Evolutionary conservation across 2,329 filamentous ascomycete genomes (phyloP).

Genomic region (Alternaria rosae): DNA sequence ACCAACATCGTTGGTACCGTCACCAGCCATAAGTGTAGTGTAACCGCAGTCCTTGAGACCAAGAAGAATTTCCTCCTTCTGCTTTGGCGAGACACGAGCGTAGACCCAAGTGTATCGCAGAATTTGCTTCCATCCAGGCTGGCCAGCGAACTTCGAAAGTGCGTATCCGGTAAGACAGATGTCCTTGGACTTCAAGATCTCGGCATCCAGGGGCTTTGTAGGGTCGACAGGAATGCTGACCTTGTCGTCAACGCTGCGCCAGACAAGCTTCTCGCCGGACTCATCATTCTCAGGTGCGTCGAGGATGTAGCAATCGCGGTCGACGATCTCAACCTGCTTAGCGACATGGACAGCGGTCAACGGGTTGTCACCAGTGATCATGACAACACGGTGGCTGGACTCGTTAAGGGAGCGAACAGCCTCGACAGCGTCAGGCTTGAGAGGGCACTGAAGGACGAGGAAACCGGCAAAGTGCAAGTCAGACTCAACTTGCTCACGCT

Average conservation of each 20-base stretch:
- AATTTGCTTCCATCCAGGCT: conserved; percentile 77
- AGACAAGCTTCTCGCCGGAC: conserved; percentile 81
- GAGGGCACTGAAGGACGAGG: conserved; percentile 89
- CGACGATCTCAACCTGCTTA: conserved; percentile 94
- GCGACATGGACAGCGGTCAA: conserved; percentile 96
- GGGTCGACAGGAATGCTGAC: conserved; percentile 85
- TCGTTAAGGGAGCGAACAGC: conserved; percentile 97
- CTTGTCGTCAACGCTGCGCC: conserved; percentile 94
- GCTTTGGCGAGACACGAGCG: conserved; percentile 95
- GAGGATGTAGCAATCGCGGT: conserved; percentile 91
- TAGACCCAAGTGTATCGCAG: conserved; percentile 96
- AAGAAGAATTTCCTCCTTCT: conserved; percentile 98
- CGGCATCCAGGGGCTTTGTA: conserved; percentile 76
- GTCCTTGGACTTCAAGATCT: conserved; percentile 85
- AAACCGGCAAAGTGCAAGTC: conserved; percentile 91
- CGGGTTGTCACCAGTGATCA: conserved; percentile 99
- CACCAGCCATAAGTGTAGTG: conserved; percentile 97
- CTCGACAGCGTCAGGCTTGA: conserved; percentile 95
- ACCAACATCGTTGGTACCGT: conserved; percentile 97
- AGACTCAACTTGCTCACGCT: conserved; percentile 89
- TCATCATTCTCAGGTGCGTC: conserved; percentile 92
- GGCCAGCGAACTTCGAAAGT: conserved; percentile 83
- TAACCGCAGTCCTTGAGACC: conserved; percentile 96
- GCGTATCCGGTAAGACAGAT: conserved; percentile 96
- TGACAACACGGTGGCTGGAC: conserved; percentile 96